Percentiles rank a stretch among this genome's conserved stretches.
These are phyloP conservation scores for Blastocystis sp. DNA, from an alignment of 352 stramenopile genomes.

Conservation along the genomic window DNA sequence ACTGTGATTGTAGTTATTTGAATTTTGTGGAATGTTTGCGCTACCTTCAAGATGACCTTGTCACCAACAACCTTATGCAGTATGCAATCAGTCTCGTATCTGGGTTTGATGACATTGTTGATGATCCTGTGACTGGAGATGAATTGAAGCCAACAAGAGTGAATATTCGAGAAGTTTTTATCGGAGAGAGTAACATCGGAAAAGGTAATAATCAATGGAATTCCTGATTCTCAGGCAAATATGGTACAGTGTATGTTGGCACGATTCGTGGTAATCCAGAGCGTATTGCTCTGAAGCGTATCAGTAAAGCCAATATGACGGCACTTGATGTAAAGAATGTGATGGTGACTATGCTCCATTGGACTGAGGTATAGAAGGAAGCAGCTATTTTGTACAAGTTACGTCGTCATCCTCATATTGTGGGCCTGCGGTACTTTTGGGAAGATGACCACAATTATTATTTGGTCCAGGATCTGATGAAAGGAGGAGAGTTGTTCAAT, in stretches of 20 bases:
- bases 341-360: neutral
- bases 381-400: slow-evolving; percentile 40
- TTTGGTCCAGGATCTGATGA: slow-evolving; percentile 82
- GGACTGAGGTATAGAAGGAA: neutral
- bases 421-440: slow-evolving; percentile 83
- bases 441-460: slow-evolving; percentile 86
- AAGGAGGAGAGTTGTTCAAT: slow-evolving; percentile 41
- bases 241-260: slow-evolving; percentile 35
- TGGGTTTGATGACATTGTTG: slow-evolving; percentile 32
- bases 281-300: slow-evolving; percentile 39
- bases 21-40: slow-evolving; percentile 56
- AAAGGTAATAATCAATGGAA: neutral
- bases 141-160: slow-evolving; percentile 53
- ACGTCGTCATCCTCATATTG: slow-evolving; percentile 79
- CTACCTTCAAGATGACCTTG: slow-evolving; percentile 30
- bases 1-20: neutral
- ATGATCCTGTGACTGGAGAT: neutral
- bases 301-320: slow-evolving; percentile 37
- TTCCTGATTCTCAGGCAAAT: slow-evolving; percentile 6
- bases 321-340: slow-evolving; percentile 28
- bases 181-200: neutral
- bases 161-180: slow-evolving; percentile 26
- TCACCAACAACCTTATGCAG: slow-evolving; percentile 38
- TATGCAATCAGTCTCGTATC: slow-evolving; percentile 21
- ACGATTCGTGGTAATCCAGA: neutral